Conservation (phyloP, 2,329 filamentous ascomycete species). For the Neurospora sp. region DNA sequence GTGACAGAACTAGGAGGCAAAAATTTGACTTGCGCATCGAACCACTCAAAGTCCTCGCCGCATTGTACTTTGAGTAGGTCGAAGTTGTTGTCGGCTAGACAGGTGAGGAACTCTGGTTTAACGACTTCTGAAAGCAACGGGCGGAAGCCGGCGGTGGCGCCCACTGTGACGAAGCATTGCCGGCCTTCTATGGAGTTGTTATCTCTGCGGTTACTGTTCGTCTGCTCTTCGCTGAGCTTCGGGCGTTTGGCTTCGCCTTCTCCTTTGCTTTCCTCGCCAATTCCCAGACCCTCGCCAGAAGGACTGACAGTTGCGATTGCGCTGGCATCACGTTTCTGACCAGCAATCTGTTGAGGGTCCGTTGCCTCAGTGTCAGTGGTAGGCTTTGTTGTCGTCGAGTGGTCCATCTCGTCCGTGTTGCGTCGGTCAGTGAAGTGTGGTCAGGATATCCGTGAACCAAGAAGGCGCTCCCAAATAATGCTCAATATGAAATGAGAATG, state of each 20-base stretch:
- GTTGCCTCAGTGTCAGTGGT: neutral
- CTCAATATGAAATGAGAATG: neutral
- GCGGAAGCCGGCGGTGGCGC: conserved; percentile 79
- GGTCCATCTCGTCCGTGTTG: neutral
- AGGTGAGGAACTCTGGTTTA: conserved; percentile 48
- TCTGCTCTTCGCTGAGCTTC: neutral
- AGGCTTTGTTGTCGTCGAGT: neutral
- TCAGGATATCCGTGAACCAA: neutral
- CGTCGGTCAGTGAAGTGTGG: neutral
- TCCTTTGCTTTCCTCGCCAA: neutral
- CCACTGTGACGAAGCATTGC: conserved; percentile 76
- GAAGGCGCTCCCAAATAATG: neutral
- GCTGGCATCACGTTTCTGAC: neutral
- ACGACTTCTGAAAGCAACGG: conserved; percentile 60
- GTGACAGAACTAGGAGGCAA: conserved; percentile 24
- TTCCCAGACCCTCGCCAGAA: neutral
- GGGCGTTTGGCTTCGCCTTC: conserved; percentile 1
- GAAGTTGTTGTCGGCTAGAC: conserved; percentile 51
- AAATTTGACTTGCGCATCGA: conserved; percentile 25
- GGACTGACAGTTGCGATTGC: neutral
- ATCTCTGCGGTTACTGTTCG: too few species aligned
- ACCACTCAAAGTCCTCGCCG: conserved; percentile 56
- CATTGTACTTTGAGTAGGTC: conserved; percentile 72
- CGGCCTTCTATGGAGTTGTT: conserved; percentile 2
- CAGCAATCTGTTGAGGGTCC: neutral